phyloP scores from a whole-genome alignment of 495 filamentous ascomycete species.

The Lepraria neglecta region DNA sequence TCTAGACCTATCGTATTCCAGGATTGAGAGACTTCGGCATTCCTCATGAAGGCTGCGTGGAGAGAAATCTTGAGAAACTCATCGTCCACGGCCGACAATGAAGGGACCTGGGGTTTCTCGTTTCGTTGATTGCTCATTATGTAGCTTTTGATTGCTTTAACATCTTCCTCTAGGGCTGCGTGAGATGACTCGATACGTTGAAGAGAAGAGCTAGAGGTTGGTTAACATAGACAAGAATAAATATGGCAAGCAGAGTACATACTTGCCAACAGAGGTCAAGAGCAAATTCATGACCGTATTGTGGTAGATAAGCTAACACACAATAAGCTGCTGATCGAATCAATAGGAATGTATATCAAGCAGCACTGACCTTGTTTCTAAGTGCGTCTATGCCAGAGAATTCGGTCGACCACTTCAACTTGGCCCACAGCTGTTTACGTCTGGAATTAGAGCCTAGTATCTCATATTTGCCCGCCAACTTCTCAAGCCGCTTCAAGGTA shows the following conservation, averaged over 20 bases:
- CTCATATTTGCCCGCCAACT: constrained; percentile 27
- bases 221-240: neutral
- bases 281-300: constrained; percentile 27
- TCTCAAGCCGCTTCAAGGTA: constrained; percentile 28
- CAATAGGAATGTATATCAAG: neutral
- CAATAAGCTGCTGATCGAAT: neutral
- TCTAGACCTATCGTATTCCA: constrained; percentile 33
- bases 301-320: constrained; percentile 12
- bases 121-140: neutral
- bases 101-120: neutral
- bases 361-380: constrained; percentile 12
- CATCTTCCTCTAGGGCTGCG: constrained; percentile 19
- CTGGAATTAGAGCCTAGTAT: constrained; percentile 22
- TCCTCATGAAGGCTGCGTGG: constrained; percentile 22
- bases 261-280: constrained; percentile 28
- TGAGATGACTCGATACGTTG: constrained; percentile 28
- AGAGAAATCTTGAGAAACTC: constrained; percentile 13
- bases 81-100: constrained; percentile 14
- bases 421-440: constrained; percentile 18
- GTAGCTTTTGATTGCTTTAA: constrained; percentile 25
- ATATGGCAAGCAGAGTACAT: neutral
- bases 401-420: constrained; percentile 10
- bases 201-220: constrained; percentile 25
- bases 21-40: constrained; percentile 25
- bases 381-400: constrained; percentile 8